These are phyloP conservation scores for Paulownia fortunei DNA, from an alignment of 257 asterid species.

Conservation along the genomic window DNA sequence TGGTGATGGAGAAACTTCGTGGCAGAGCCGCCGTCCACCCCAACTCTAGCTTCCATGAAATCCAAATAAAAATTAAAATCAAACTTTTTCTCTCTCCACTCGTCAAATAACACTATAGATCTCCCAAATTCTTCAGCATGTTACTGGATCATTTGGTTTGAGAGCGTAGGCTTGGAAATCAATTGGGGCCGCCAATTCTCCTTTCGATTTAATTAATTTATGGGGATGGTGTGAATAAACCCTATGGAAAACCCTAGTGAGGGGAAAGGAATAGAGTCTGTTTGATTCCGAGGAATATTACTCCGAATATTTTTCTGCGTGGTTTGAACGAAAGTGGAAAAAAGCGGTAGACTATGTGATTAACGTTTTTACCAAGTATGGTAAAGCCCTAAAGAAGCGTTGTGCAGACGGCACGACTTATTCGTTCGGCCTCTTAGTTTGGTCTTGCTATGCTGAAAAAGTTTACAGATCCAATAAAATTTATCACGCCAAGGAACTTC, in stretches of 20 bases:
- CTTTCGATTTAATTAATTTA: slow-evolving; percentile 14
- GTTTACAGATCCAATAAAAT: no score
- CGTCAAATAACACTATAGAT: neutral
- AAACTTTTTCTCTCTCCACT: neutral
- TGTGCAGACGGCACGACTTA: neutral
- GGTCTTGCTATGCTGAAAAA: no score
- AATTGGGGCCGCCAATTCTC: neutral
- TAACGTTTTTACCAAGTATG: neutral
- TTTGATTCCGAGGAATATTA: slow-evolving; percentile 39
- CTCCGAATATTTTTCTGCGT: slow-evolving; percentile 38
- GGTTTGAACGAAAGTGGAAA: slow-evolving; percentile 27
- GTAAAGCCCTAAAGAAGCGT: neutral
- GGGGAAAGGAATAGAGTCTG: neutral
- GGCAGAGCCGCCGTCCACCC: slow-evolving; percentile 64
- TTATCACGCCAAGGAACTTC: no score
- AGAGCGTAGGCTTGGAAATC: neutral
- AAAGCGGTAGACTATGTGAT: neutral
- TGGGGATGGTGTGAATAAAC: slow-evolving; percentile 31
- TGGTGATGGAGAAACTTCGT: slow-evolving; percentile 50
- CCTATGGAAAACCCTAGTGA: slow-evolving; percentile 50
- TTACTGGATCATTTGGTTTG: neutral
- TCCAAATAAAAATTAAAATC: slow-evolving; percentile 8
- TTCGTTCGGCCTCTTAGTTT: neutral
- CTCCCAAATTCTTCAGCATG: slow-evolving; percentile 24
- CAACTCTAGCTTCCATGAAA: slow-evolving; percentile 71